Conservation (phyloP, 179 eudicot genomes). For the Beta macrorhiza region DNA sequence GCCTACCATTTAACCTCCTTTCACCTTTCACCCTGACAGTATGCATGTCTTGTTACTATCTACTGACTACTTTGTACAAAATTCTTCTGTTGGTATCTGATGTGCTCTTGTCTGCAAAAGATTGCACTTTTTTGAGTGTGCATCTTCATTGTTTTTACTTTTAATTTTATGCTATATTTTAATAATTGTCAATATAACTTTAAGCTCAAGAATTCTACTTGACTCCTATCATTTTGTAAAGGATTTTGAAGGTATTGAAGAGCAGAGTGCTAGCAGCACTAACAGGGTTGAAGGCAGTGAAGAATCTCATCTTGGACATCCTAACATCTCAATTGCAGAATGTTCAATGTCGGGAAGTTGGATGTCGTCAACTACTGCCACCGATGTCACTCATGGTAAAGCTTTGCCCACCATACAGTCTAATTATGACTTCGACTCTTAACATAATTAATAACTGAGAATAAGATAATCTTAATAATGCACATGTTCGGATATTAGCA, state of each 20-base stretch:
- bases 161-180: no score
- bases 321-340: conserved; percentile 41
- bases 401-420: not conserved
- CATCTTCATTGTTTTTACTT: not conserved
- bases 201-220: not conserved
- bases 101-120: not conserved
- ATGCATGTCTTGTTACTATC: not conserved
- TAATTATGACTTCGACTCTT: not conserved
- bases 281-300: conserved; percentile 30
- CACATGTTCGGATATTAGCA: not conserved
- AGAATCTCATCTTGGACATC: conserved; percentile 33
- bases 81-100: not conserved
- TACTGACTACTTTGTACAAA: not conserved
- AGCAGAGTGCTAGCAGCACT: conserved; percentile 25
- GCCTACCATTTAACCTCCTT: not conserved
- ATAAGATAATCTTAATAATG: not conserved
- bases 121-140: not conserved
- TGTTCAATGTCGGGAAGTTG: conserved; percentile 68
- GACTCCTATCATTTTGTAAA: conserved; percentile 24
- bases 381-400: conserved; percentile 47
- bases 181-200: not conserved
- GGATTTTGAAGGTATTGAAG: conserved; percentile 52
- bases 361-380: conserved; percentile 46
- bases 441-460: not conserved
- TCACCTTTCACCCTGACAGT: not conserved